Evolutionary conservation across 768 basidiomycete species (phyloP), one percentile per base, ranked within the genome.

Genomic region (Amanita polypyramis): DNA sequence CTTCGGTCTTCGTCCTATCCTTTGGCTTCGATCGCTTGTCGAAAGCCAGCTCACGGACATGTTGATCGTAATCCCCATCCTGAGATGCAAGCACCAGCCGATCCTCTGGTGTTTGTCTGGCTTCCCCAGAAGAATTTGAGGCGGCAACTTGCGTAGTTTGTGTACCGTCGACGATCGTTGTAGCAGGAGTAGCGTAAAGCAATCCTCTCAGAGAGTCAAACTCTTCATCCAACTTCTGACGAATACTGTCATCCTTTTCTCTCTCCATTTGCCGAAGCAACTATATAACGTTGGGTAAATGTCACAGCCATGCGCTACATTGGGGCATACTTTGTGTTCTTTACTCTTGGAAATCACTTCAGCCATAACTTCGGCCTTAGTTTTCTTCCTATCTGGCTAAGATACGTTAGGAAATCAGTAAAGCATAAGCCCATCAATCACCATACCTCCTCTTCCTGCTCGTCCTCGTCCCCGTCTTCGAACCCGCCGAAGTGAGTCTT

Each of bases 291-390:
- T 27, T 35, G 43, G 50, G 29, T 51, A 10, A 42, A 30, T 20
- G 11, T 37, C 8, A 47, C 46, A 37, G 50, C 27, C 32, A 65
- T 17, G 15, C 47, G 30, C 9, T n/a, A 32, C n/a, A 10, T 30
- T 17, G 11, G 20, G 41, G 60, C 65, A 25, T 55, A 91, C 95
- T 72, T 95, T 97, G 68, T 98, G 81, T 43, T 82, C 80, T 65
- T 99, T 99, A 66, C 91, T 94, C 66, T 98, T 99, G 1, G 91
- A 87, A 38, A 99, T 90, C 29, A 99, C 87, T 62, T 99, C 96
- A 0, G 87, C 79, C 96, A 99, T 98, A 52, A 97, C 89, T 59
- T 99, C 94, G 1, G 88, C 84, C 65, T 95, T 96, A 3, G 83
- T 79, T 66, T 89, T 95, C 65, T 95, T 96, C 51, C 82, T 72